Percentiles rank a stretch among this genome's conserved stretches.
These are phyloP conservation scores for Aspergillus sclerotioniger DNA, from an alignment of 495 filamentous ascomycete species.

Conservation along the genomic window DNA sequence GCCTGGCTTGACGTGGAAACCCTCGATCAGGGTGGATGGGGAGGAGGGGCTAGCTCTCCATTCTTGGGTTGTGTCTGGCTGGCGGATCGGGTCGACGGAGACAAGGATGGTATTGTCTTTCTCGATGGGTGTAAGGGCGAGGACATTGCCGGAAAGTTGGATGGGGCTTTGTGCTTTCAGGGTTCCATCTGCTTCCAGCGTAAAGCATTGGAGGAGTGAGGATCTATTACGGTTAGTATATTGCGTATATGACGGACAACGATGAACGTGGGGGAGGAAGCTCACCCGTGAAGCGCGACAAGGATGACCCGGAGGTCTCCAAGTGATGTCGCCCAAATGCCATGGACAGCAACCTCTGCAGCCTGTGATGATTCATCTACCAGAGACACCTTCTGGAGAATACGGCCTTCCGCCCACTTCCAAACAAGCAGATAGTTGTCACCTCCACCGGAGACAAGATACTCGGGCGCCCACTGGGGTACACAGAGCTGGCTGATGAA, in stretches of 20 bases:
- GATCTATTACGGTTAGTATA: slow-evolving; percentile 40
- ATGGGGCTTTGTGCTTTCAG: slow-evolving; percentile 49
- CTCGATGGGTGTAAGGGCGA: slow-evolving; percentile 49
- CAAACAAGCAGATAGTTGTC: slow-evolving; percentile 75
- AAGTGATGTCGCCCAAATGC: slow-evolving; percentile 38
- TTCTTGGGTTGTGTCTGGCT: slow-evolving; percentile 38
- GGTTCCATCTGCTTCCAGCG: slow-evolving; percentile 36
- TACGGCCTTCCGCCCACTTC: slow-evolving; percentile 65
- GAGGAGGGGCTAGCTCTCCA: slow-evolving; percentile 27
- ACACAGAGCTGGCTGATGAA: slow-evolving; percentile 77
- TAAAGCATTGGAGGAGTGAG: slow-evolving; percentile 59
- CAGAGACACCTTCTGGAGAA: slow-evolving; percentile 50
- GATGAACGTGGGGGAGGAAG: slow-evolving; percentile 3
- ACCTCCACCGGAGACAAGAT: slow-evolving; percentile 83
- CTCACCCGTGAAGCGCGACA: slow-evolving; percentile 70
- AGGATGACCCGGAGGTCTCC: slow-evolving; percentile 40
- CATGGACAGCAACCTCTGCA: slow-evolving; percentile 31
- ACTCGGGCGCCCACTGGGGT: slow-evolving; percentile 47
- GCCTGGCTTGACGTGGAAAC: slow-evolving; percentile 22
- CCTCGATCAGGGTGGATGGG: slow-evolving; percentile 28
- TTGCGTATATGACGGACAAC: background rate
- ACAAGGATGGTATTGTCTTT: slow-evolving; percentile 45
- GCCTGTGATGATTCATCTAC: slow-evolving; percentile 20
- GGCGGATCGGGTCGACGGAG: slow-evolving; percentile 54
- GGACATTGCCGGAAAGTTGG: slow-evolving; percentile 55